Evolutionary conservation across 1,284 basidiomycete genomes (phyloP).

Genomic region (Trametes hirsuta): DNA sequence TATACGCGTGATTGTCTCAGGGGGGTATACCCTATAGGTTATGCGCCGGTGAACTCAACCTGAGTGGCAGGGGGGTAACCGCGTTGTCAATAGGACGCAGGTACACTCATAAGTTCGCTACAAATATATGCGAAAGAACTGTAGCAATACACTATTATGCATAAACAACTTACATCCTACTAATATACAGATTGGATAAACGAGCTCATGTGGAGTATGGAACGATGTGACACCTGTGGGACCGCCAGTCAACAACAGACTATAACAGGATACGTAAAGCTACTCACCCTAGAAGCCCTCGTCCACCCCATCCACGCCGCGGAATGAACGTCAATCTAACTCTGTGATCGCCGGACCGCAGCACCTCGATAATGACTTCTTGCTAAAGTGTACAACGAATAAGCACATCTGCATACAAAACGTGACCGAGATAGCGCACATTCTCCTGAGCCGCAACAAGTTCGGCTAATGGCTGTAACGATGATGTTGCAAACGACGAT

Average conservation of each 20-base stretch:
- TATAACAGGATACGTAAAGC: not conserved
- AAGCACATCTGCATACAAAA: not conserved
- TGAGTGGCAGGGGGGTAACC: no score
- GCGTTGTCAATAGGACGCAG: no score
- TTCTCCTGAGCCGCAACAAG: slow-evolving; percentile 78
- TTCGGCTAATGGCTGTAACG: slow-evolving; percentile 69
- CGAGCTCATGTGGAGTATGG: slow-evolving; percentile 42
- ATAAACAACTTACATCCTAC: no score
- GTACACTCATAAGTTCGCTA: no score
- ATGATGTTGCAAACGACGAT: slow-evolving; percentile 51
- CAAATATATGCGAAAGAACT: no score
- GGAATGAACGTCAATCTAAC: slow-evolving; percentile 55
- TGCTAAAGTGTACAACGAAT: slow-evolving; percentile 33
- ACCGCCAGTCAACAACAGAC: not conserved
- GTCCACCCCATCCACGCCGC: slow-evolving; percentile 70
- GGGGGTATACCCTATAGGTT: no score
- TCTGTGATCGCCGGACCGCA: slow-evolving; percentile 38
- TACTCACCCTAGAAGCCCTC: slow-evolving; percentile 80
- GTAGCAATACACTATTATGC: not conserved
- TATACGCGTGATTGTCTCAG: no score
- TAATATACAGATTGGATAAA: not conserved
- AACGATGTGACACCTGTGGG: slow-evolving; percentile 74
- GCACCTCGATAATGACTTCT: slow-evolving; percentile 52
- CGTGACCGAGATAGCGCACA: slow-evolving; percentile 45
- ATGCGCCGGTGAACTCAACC: no score